Base-by-base conservation (phyloP, 2,329 filamentous ascomycete genomes). In the Fusarium ambrosium region DNA sequence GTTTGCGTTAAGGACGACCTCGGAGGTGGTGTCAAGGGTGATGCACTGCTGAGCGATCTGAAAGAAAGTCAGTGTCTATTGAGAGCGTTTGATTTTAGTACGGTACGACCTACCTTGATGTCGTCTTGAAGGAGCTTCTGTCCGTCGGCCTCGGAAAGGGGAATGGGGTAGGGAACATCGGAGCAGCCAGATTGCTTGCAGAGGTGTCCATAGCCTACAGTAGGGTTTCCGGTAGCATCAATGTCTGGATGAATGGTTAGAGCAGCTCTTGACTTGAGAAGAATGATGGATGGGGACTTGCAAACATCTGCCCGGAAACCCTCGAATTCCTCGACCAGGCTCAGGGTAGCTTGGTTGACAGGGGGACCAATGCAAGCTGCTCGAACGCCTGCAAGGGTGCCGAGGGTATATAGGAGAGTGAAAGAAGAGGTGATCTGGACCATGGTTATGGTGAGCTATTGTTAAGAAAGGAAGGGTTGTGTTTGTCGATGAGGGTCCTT, bases 181-280 rank as follows among this genome's bases (percentile, higher is more conserved):
- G 82, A 74, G 80, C 86, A 88, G n/a, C 76, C 79, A 11, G 78
- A 71, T 20, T 83, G 80, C 62, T 77, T 70, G 80, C 87, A 89
- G 29, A 87, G 80, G 75, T 89, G 87, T 36, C 87, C 87, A 71
- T 87, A 88, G 8, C 87, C 87, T 3, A 88, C 84, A 14, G 86
- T 88, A 1, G 86, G 85, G 41, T 85, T 80, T 41, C 86, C 86
- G 45, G 84, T 83, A 20, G 86, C 83, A 69, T 88, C 86, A 20
- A 55, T 68, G 55, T 80, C 78, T 77, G 7, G 4, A 4, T 43
- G 2, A 27, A 20, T 3, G 4, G 11, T 70, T 27, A 68, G 56
- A 32, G 27, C 10, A 32, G 32, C 2, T 4, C 16, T 32, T 22
- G 10, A 11, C 9, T 6, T 6, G 13, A 2, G 29, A 4, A 4